Evolutionary conservation across 2,329 filamentous ascomycete genomes (phyloP), one percentile per base, ranked within the genome.

Genomic region (Metarhizium album): DNA sequence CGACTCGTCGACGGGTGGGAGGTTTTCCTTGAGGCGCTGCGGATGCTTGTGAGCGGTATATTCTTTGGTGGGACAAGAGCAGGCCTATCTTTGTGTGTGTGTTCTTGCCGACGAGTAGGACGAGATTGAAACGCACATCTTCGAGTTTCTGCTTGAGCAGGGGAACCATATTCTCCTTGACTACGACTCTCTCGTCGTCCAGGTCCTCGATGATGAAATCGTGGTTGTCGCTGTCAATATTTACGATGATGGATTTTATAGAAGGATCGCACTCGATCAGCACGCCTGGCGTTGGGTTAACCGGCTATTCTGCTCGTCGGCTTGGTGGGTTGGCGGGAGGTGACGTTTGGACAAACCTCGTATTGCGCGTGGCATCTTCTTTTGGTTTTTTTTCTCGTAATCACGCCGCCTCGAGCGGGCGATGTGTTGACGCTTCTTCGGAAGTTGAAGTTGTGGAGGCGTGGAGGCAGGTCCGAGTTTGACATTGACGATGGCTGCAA

Each of bases 181-280:
- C 79, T 3, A 91, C 74, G 1, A 89, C 73, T 52, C 84, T 83
- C 63, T 86, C 79, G 53, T 90, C 86, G 67, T 90, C 86, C 1
- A 90, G 76, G 55, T 90, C 85, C 60, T 90, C 85, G 55, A 90
- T 86, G 62, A 91, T 86, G 64, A 82, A 87, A 56, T 84, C 81
- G 66, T 90, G 82, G 57, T 77, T 75, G 52, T 79, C 73, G 59
- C 73, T 78, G 67, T 91, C 84, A 58, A 91, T 86, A 61, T 83
- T 86, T 59, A 87, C 74, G 61, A 91, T 84, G 72, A 90, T 89
- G 55, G 87, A 86, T 69, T 90, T 90, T 75, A 91, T 90, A 43
- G 85, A 87, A n/a, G 87, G 84, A 64, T 91, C 87, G 68, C 85
- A 89, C 67, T 89, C 81, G 67, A 91, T 82, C 56, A 91, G 76